A percentile compares a stretch with the other conserved stretches of the same genome.
phyloP scores from a whole-genome alignment of 371 early-diverging fungal genomes.

The Parasitella parasitica region DNA sequence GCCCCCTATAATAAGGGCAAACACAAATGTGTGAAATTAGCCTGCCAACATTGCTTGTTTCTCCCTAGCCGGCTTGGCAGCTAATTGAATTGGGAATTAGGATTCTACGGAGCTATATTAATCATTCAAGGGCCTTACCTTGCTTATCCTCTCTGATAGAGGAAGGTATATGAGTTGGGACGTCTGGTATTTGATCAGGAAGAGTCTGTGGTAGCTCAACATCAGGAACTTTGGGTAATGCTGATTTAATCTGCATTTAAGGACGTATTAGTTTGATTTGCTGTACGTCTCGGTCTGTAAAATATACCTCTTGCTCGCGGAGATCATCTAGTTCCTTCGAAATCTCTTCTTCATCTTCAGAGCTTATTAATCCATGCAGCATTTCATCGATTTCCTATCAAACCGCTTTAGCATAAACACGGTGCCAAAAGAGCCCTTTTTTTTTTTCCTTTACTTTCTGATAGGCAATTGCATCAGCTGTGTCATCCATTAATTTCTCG shows the following conservation, averaged over 20 bases:
- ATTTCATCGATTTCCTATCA: slow-evolving; percentile 79
- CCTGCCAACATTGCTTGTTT: slow-evolving; percentile 24
- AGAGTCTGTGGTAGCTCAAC: slow-evolving; percentile 23
- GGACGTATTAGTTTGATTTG: neutral
- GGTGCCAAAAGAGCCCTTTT: neutral
- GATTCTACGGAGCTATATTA: neutral
- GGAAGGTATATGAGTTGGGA: slow-evolving; percentile 1
- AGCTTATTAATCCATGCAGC: slow-evolving; percentile 67
- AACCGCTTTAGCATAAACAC: slow-evolving; percentile 1
- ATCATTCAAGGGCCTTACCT: slow-evolving; percentile 1
- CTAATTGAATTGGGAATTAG: neutral
- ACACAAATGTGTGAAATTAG: neutral
- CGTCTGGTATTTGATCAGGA: slow-evolving; percentile 17
- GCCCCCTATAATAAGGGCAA: neutral
- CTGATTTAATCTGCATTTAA: slow-evolving; percentile 29
- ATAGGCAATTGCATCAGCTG: slow-evolving; percentile 93
- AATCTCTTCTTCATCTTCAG: slow-evolving; percentile 86
- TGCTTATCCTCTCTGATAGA: neutral
- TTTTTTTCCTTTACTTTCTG: slow-evolving; percentile 67
- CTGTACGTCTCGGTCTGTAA: neutral
- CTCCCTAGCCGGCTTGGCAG: slow-evolving; percentile 10
- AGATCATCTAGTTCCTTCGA: slow-evolving; percentile 75
- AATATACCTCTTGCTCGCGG: slow-evolving; percentile 40
- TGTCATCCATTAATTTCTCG: slow-evolving; percentile 92
- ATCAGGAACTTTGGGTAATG: slow-evolving; percentile 38